Evolutionary conservation across 345 rosid genomes (phyloP).

Genomic region (Tarenaya hassleriana): DNA sequence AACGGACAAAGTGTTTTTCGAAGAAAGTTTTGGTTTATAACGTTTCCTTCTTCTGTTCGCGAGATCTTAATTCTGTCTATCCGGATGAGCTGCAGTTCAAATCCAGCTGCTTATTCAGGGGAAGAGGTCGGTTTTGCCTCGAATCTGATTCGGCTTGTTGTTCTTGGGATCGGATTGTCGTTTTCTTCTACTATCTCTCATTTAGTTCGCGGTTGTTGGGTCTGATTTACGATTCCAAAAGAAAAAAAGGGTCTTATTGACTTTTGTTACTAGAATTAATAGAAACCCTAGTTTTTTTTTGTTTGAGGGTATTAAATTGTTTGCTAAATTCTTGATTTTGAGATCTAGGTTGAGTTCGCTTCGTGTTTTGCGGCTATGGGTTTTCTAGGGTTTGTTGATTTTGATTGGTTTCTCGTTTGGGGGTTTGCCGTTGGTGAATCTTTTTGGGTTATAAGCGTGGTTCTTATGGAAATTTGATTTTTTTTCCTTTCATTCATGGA

Average conservation of each 20-base stretch:
- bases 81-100: slow-evolving; percentile 45
- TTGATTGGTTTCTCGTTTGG: too few species aligned
- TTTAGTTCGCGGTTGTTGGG: slow-evolving; percentile 14
- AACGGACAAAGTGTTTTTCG: slow-evolving; percentile 79
- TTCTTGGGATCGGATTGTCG: slow-evolving; percentile 25
- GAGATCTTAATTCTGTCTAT: slow-evolving; percentile 12
- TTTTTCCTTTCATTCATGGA: slow-evolving; percentile 16
- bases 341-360: slow-evolving; percentile 51
- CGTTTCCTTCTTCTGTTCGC: slow-evolving; percentile 21
- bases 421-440: too few species aligned
- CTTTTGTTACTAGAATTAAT: slow-evolving; percentile 12
- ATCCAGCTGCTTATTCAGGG: slow-evolving; percentile 38
- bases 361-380: slow-evolving; percentile 21
- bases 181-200: slow-evolving; percentile 23
- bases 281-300: slow-evolving; percentile 32
- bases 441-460: slow-evolving; percentile 15
- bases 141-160: slow-evolving; percentile 22
- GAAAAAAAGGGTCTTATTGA: slow-evolving; percentile 5
- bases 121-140: slow-evolving; percentile 35
- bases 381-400: slow-evolving; percentile 19
- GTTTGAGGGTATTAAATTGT: slow-evolving; percentile 10
- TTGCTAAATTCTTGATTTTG: slow-evolving; percentile 31
- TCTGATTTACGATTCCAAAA: background rate
- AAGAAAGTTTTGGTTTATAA: slow-evolving; percentile 35
- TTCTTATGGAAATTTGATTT: slow-evolving; percentile 17